phyloP scores from a whole-genome alignment of 441 rosid genomes.

The Rhodomyrtus psidioides region DNA sequence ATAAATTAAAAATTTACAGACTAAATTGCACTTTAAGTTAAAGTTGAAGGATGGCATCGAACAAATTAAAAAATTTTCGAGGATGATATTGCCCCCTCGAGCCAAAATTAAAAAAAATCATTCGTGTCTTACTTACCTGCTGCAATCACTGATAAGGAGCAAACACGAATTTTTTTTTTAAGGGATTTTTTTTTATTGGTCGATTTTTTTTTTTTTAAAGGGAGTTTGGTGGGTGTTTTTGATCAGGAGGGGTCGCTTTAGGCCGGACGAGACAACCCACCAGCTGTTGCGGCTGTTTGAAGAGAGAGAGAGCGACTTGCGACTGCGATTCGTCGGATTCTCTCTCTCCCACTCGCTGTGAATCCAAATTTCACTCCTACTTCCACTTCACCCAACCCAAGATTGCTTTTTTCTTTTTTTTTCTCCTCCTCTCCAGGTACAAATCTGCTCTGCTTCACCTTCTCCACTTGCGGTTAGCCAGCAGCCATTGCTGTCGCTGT shows the following conservation, averaged over 20 bases:
- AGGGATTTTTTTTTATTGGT: neutral
- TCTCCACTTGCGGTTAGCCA: neutral
- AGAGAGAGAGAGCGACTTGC: conserved; percentile 13
- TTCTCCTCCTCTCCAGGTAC: neutral
- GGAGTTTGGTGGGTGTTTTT: neutral
- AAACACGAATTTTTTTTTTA: neutral
- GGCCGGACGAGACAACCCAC: conserved; percentile 44
- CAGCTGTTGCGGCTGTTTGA: conserved; percentile 49
- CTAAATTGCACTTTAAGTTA: too few species aligned
- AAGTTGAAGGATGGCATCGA: too few species aligned
- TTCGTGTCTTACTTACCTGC: neutral
- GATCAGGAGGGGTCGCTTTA: neutral
- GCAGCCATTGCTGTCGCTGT: neutral
- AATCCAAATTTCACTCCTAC: neutral
- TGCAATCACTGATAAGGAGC: neutral
- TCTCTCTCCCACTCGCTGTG: neutral
- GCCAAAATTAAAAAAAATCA: too few species aligned
- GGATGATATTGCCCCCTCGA: too few species aligned
- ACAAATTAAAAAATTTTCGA: too few species aligned
- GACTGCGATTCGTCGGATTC: conserved; percentile 18
- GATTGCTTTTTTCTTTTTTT: neutral
- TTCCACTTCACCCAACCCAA: neutral
- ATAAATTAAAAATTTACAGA: too few species aligned
- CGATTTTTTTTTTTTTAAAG: neutral
- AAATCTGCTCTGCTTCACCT: neutral